Base-by-base conservation (phyloP, 108 stramenopile genomes). In the Schizochytrium sp. region DNA sequence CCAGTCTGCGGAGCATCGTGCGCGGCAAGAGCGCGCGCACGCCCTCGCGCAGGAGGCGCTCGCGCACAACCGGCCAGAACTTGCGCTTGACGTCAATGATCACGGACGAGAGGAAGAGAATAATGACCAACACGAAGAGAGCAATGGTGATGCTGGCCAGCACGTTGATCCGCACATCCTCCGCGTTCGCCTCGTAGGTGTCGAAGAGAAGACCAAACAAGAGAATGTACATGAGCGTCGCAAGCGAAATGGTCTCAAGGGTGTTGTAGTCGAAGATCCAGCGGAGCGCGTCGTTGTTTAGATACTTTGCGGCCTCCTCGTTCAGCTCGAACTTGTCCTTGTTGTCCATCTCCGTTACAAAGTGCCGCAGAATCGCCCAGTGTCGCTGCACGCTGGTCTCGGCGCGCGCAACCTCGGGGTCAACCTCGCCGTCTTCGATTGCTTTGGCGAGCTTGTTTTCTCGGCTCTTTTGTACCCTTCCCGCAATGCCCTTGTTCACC, bases 261-360 rank as follows among this genome's bases (percentile, higher is more conserved):
- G 76, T 83, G 51, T 83, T 83, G 51, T 83, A 83, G 76, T 83
- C 76, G 51, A 83, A 83, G 76, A 83, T 47, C 76, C 76, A 83
- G 10, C 51, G 48, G 16, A 47, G 51, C 19, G 76, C 76, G 28
- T 83, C 76, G 76, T 23, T 47, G 2, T 53, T 34, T 18, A 83
- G 76, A 23, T 83, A 83, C 76, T 83, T 47, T 21, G 76, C 45
- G n/a, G 76, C 76, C n/a, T 83, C 76, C 25, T 83, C 48, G 23
- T 83, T 83, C 12, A 83, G 76, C 51, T 83, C 76, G 28, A 83
- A 83, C 76, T 83, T 83, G 25, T 83, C 76, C 51, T 83, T 47
- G 51, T 83, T 53, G 76, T 83, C 51, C 51, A 53, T 28, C 51
- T 83, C 76, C 8, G 48, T 47, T 14, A 83, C 76, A 45, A 83